A percentile compares a stretch with the other conserved stretches of the same genome.
phyloP scores from a whole-genome alignment of 2,329 filamentous ascomycete genomes.

The Nothophaeocryptopus gaeumannii region DNA sequence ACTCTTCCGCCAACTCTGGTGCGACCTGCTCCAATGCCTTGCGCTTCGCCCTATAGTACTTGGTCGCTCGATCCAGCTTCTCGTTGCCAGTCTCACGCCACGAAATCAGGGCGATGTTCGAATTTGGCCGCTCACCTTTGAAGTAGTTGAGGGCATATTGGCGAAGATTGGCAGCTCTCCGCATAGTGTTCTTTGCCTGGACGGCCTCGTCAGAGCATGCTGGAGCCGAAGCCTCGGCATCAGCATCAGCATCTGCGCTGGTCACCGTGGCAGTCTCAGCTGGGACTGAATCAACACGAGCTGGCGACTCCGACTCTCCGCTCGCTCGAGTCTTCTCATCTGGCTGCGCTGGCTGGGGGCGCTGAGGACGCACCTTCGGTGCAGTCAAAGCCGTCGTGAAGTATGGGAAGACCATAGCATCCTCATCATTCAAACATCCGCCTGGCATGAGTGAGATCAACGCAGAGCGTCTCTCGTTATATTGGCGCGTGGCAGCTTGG shows the following conservation, averaged over 20 bases:
- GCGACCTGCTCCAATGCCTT: conserved; percentile 1
- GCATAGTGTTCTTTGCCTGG: conserved; percentile 9
- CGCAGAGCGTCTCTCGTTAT: conserved; percentile 17
- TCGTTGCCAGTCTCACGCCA: conserved; percentile 12
- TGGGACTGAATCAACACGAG: background rate
- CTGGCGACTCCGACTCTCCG: too few species aligned
- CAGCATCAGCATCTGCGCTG: background rate
- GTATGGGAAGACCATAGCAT: conserved; percentile 22
- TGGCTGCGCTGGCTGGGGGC: background rate
- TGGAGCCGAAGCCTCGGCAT: background rate
- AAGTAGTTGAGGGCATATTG: conserved; percentile 9
- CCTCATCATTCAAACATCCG: conserved; percentile 22
- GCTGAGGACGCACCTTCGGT: conserved; percentile 14
- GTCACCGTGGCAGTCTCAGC: background rate
- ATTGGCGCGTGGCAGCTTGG: conserved; percentile 8
- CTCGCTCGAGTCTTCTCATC: background rate
- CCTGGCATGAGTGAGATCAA: conserved; percentile 19
- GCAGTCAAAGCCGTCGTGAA: conserved; percentile 8
- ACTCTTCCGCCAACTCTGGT: too few species aligned
- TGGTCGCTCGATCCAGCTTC: conserved; percentile 18
- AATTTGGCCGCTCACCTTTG: conserved; percentile 7
- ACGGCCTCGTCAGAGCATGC: background rate
- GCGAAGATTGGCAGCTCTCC: conserved; percentile 8
- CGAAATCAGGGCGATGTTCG: conserved; percentile 8
- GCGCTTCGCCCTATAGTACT: conserved; percentile 21